A percentile compares a stretch with the other conserved stretches of the same genome.
Evolutionary conservation across 805 yeast genomes (phyloP).

Genomic region (Ogataea pilisensis): DNA sequence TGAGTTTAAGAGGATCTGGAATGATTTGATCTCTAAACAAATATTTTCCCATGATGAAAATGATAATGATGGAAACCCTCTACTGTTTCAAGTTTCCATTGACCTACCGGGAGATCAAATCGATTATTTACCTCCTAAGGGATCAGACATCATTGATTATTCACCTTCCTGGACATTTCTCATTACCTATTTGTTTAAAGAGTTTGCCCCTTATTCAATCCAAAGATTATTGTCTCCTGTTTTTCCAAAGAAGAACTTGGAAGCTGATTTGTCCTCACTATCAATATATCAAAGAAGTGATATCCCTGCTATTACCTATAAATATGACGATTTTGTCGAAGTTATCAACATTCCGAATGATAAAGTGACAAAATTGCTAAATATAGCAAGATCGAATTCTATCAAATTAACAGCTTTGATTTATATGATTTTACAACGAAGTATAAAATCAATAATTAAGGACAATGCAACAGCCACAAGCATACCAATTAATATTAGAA

Average conservation of each 20-base stretch:
- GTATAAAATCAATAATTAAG: conserved; percentile 9
- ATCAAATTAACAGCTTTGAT: conserved; percentile 20
- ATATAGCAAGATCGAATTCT: conserved; percentile 7
- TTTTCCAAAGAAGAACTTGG: background rate
- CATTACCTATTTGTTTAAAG: background rate
- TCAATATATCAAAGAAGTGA: conserved; percentile 2
- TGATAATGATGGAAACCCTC: background rate
- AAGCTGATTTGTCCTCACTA: background rate
- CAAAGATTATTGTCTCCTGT: background rate
- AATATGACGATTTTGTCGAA: conserved; percentile 5
- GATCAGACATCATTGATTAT: conserved; percentile 8
- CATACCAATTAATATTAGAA: conserved; percentile 22
- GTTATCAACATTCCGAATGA: conserved; percentile 7
- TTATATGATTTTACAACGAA: conserved; percentile 7
- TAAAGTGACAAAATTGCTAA: conserved; percentile 6
- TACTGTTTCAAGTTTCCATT: conserved; percentile 2
- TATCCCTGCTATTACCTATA: conserved; percentile 1
- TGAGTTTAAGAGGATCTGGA: conserved; percentile 18
- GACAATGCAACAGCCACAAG: conserved; percentile 10
- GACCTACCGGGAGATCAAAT: conserved; percentile 1
- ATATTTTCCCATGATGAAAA: too few relatives aligned
- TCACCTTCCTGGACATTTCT: conserved; percentile 3
- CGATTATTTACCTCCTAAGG: conserved; percentile 2
- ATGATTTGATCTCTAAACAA: conserved; percentile 10
- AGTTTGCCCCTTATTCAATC: background rate